Percentiles rank a stretch among this genome's conserved stretches.
Evolutionary conservation across 2,329 filamentous ascomycete species (phyloP).

Genomic region (Hypoxylon sp.): DNA sequence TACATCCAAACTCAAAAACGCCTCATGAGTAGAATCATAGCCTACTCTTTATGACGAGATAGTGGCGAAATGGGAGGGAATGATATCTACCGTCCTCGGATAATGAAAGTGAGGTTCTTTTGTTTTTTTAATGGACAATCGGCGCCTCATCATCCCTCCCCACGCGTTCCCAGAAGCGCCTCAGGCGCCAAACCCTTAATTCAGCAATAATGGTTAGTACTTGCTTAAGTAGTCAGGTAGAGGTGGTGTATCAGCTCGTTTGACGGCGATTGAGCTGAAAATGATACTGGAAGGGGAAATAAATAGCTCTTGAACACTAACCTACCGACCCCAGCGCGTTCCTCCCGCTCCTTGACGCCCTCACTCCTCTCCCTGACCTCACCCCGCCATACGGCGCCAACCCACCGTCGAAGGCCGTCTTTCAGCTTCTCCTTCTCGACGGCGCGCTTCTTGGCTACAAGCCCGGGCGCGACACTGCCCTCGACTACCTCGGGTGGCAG

Average conservation of each 20-base stretch:
- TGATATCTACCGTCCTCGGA: not conserved
- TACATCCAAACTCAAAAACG: slow-evolving; percentile 13
- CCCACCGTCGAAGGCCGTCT: slow-evolving; percentile 70
- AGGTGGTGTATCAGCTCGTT: too few species aligned
- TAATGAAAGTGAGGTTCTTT: too few species aligned
- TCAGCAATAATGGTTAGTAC: too few species aligned
- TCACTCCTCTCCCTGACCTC: slow-evolving; percentile 61
- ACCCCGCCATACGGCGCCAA: slow-evolving; percentile 65
- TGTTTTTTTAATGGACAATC: slow-evolving; percentile 8
- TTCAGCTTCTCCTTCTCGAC: slow-evolving; percentile 74
- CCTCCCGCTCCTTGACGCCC: slow-evolving; percentile 57
- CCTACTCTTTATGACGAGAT: slow-evolving; percentile 1
- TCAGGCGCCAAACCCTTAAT: slow-evolving; percentile 69
- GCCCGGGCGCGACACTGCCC: slow-evolving; percentile 61
- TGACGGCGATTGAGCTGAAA: too few species aligned
- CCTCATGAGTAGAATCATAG: slow-evolving; percentile 1
- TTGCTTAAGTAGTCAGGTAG: too few species aligned
- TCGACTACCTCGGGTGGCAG: slow-evolving; percentile 69
- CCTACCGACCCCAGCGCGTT: slow-evolving; percentile 61
- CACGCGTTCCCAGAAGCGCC: slow-evolving; percentile 72
- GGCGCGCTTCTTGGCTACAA: slow-evolving; percentile 69
- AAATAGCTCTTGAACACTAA: too few species aligned
- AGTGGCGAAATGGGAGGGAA: not conserved
- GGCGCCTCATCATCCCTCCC: slow-evolving; percentile 48
- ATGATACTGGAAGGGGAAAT: too few species aligned